phyloP scores from a whole-genome alignment of 306 rosid genomes.

The Corylus avellana region DNA sequence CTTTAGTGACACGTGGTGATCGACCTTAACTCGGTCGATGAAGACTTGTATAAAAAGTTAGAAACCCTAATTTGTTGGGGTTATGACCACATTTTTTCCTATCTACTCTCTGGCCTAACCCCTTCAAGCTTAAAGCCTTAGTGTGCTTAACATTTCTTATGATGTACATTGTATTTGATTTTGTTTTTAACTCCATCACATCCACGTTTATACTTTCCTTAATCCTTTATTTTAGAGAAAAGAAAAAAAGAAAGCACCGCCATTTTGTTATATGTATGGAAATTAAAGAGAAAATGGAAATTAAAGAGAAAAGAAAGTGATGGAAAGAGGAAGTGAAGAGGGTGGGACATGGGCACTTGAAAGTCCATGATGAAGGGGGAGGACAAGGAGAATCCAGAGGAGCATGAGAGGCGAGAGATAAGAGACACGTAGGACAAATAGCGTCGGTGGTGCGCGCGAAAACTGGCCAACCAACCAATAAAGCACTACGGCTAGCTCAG shows the following conservation, averaged over 20 bases:
- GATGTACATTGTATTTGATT: too few species aligned
- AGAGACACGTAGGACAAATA: constrained; percentile 14
- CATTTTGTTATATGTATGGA: not conserved
- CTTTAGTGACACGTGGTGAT: too few species aligned
- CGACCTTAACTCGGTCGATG: too few species aligned
- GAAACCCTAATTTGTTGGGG: too few species aligned
- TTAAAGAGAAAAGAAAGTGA: constrained; percentile 7
- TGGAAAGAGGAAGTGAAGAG: constrained; percentile 10
- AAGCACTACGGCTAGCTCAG: constrained; percentile 2
- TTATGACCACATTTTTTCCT: too few species aligned
- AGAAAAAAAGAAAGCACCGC: not conserved
- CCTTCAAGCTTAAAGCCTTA: too few species aligned
- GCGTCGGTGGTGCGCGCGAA: constrained; percentile 40
- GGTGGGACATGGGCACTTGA: constrained; percentile 32
- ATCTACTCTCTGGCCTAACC: too few species aligned
- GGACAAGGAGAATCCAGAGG: constrained; percentile 38
- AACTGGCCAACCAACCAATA: constrained; percentile 52
- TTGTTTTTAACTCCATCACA: too few species aligned
- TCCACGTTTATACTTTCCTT: too few species aligned
- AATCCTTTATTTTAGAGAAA: not conserved
- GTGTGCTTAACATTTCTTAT: too few species aligned
- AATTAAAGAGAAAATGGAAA: not conserved
- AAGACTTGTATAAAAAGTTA: too few species aligned
- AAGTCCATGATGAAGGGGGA: constrained; percentile 35
- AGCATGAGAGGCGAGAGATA: not conserved